Evolutionary conservation across 306 rosid genomes (phyloP).

Genomic region (Dryas octopetala): DNA sequence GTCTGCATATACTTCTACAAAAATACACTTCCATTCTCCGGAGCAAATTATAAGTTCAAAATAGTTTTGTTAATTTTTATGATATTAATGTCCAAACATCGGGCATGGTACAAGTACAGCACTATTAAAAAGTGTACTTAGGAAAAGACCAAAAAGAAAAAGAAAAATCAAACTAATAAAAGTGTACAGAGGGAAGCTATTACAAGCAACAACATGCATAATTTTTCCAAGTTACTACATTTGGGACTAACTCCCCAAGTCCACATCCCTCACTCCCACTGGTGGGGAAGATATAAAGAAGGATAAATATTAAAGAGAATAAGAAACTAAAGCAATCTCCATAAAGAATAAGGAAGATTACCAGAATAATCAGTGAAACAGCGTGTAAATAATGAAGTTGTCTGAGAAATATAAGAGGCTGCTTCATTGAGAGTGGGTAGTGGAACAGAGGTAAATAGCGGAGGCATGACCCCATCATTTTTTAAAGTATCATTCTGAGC

Average conservation of each 20-base stretch:
- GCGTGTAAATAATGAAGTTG: conserved; percentile 72
- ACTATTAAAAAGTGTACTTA: neutral
- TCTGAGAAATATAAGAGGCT: conserved; percentile 83
- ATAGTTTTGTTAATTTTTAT: neutral
- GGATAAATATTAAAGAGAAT: conserved; percentile 1
- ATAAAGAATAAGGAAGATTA: conserved; percentile 29
- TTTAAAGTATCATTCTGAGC: conserved; percentile 42
- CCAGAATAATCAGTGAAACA: conserved; percentile 90
- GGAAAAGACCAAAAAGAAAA: neutral
- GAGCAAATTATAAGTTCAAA: neutral
- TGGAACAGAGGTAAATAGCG: conserved; percentile 78
- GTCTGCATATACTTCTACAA: neutral
- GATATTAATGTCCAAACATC: neutral
- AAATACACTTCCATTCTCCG: neutral
- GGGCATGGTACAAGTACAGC: neutral
- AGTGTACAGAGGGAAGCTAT: neutral
- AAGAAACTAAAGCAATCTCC: neutral
- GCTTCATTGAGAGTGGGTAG: conserved; percentile 84
- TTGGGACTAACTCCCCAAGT: neutral
- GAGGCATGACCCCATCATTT: conserved; percentile 70
- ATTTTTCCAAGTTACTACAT: neutral
- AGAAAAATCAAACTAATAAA: neutral
- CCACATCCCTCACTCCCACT: neutral
- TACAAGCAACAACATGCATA: neutral
- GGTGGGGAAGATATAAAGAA: neutral